Base-by-base conservation (phyloP, 768 basidiomycete species). In the Leccinum barrowsii region DNA sequence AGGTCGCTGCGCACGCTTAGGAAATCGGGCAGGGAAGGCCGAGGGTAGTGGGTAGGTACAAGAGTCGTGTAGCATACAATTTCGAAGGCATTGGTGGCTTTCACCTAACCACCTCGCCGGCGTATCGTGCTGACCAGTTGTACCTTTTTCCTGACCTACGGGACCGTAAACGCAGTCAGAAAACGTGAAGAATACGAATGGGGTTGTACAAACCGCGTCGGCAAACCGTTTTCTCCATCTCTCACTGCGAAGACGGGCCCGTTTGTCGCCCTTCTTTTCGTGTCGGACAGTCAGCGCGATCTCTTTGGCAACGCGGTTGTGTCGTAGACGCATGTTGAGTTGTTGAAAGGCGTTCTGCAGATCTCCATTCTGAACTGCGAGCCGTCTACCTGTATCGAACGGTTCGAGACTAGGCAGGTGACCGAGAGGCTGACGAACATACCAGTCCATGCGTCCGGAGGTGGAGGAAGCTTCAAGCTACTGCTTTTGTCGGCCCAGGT, bases 71-170 rank as follows among this genome's bases (percentile, higher is more conserved):
- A 59, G 42, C 48, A 55, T 57, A 60, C 56, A 47, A 19, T n/a
- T 34, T 57, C 30, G 30, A 24, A 21, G 24, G 50, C 19, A 5
- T 47, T 35, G 50, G 46, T 12, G 44, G 24, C 48, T 46, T 24
- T 24, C 59, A 35, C 47, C 72, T 59, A 91, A 67, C 84, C 85
- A 66, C 89, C 89, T 62, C 89, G 83, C 60, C 82, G 82, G 66
- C 88, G 86, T 67, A 92, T 92, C 73, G 85, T 85, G 60, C 82
- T 81, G 63, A 92, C 91, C 34, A 93, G 75, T 67, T 88, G 83
- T 37, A 92, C 89, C 75, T 89, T 92, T 76, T 84, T 83, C 72
- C 91, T 83, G 60, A 93, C 90, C 91, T 93, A 66, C n/a, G 63
- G 58, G 54, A 57, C 58, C 57, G 48, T 59, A 63, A 53, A 46